Evolutionary conservation across 1,284 basidiomycete species (phyloP).

Genomic region (Malassezia japonica): DNA sequence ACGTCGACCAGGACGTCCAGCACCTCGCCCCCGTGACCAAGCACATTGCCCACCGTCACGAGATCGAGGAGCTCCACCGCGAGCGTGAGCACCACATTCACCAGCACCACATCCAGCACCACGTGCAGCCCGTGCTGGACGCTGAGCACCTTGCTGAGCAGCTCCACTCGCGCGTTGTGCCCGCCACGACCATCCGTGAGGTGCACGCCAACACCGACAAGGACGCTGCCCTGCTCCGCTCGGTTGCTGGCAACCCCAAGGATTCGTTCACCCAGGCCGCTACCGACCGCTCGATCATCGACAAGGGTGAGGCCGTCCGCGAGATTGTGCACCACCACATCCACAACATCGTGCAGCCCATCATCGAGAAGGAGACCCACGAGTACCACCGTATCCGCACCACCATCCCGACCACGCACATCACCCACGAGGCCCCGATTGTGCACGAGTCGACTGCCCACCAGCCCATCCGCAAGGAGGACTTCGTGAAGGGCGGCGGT

Average conservation of each 20-base stretch:
- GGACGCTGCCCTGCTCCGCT: constrained; percentile 42
- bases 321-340: constrained; percentile 47
- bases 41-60: constrained; percentile 43
- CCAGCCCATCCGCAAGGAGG: constrained; percentile 38
- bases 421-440: constrained; percentile 46
- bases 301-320: constrained; percentile 45
- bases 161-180: constrained; percentile 33
- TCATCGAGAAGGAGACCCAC: constrained; percentile 46
- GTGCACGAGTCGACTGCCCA: constrained; percentile 42
- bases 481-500: constrained; percentile 40
- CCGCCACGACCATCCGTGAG: constrained; percentile 38
- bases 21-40: constrained; percentile 45
- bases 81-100: constrained; percentile 47
- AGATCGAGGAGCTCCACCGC: constrained; percentile 46
- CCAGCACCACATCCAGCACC: constrained; percentile 47
- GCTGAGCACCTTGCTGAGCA: constrained; percentile 41
- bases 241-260: constrained; percentile 34
- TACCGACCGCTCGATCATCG: constrained; percentile 38
- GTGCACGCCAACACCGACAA: constrained; percentile 46
- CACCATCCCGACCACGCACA: constrained; percentile 36
- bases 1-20: constrained; percentile 46
- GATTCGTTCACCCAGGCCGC: constrained; percentile 33
- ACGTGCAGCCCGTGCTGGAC: constrained; percentile 47
- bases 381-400: constrained; percentile 46
- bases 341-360: constrained; percentile 48